Evolutionary conservation across 2,329 filamentous ascomycete genomes (phyloP).

Genomic region (Coniochaeta sp.): DNA sequence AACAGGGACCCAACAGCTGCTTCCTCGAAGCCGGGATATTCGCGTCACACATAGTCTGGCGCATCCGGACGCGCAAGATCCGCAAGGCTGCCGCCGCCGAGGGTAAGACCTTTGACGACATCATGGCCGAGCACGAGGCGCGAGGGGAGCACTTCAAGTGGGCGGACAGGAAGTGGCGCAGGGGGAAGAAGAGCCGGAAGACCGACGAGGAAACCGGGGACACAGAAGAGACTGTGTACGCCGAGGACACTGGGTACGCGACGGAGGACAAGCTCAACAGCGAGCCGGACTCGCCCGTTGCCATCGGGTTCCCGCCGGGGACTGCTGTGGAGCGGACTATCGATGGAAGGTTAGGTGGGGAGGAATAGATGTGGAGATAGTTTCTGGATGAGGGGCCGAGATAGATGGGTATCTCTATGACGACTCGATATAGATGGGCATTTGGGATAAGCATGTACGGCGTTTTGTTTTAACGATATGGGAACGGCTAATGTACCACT

Average conservation of each 20-base stretch:
- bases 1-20: slow-evolving; percentile 28
- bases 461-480: neutral
- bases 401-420: too few relatives aligned
- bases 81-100: slow-evolving; percentile 41
- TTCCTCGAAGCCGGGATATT: slow-evolving; percentile 54
- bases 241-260: neutral
- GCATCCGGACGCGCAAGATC: slow-evolving; percentile 43
- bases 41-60: slow-evolving; percentile 50
- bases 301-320: neutral
- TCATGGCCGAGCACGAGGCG: slow-evolving; percentile 27
- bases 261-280: neutral
- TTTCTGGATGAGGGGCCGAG: neutral
- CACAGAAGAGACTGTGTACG: neutral
- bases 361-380: neutral
- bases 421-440: neutral
- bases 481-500: neutral
- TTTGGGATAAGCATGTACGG: neutral
- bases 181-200: neutral
- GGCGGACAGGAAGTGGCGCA: slow-evolving; percentile 20
- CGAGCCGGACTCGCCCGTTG: neutral
- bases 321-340: neutral
- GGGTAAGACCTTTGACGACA: slow-evolving; percentile 48
- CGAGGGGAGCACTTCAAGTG: slow-evolving; percentile 25
- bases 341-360: neutral
- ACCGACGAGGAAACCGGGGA: neutral